Percentiles rank a stretch among this genome's conserved stretches.
Conservation (phyloP, 2,329 filamentous ascomycete genomes). For the Metarhizium brunneum region DNA sequence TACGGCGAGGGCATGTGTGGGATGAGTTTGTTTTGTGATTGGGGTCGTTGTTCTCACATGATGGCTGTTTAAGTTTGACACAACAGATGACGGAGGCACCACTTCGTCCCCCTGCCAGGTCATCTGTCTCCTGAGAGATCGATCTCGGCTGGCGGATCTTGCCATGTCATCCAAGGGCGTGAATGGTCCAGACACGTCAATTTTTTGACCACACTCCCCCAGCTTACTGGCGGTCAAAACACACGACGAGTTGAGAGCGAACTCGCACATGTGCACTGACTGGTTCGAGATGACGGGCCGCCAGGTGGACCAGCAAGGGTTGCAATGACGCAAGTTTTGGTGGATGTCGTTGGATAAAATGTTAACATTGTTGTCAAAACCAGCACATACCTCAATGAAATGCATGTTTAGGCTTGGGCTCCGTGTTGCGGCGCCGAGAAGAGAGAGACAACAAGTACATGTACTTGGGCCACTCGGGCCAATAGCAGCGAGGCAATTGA, state of each 20-base stretch:
- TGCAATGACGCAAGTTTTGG: not conserved
- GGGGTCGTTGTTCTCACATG: too few relatives aligned
- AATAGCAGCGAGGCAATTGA: slow-evolving; percentile 2
- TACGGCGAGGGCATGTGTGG: not conserved
- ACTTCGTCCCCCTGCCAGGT: too few relatives aligned
- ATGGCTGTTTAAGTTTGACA: too few relatives aligned
- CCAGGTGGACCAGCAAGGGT: not conserved
- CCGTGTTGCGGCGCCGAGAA: not conserved
- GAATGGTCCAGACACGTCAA: not conserved
- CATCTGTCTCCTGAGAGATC: too few relatives aligned
- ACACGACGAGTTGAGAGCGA: too few relatives aligned
- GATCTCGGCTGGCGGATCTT: not conserved
- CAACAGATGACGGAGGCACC: too few relatives aligned
- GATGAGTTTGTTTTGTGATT: not conserved
- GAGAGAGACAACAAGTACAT: not conserved
- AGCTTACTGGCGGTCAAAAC: too few relatives aligned
- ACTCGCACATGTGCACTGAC: too few relatives aligned
- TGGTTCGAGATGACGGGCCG: not conserved
- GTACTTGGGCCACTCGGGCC: not conserved
- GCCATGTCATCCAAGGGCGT: not conserved
- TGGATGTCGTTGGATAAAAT: not conserved
- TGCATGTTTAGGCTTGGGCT: too few relatives aligned
- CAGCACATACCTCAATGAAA: too few relatives aligned
- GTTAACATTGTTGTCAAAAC: too few relatives aligned
- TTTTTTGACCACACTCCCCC: too few relatives aligned